Evolutionary conservation across 257 asterid genomes (phyloP), one percentile per base, ranked within the genome.

Genomic region (Rubia yunnanensis): DNA sequence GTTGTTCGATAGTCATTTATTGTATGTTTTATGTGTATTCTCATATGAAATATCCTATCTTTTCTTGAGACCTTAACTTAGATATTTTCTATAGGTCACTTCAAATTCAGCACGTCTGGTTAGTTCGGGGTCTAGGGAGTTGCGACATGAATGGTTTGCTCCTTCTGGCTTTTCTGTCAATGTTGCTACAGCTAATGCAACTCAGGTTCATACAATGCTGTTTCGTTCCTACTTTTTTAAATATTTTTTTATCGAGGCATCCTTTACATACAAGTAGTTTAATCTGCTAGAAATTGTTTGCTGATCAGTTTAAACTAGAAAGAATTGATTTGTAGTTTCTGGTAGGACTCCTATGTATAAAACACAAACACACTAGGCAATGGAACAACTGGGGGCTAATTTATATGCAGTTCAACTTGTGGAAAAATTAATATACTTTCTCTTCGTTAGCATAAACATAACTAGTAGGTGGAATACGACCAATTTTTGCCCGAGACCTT

Each of bases 101-200:
- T 91, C 98, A 63, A 86, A 73, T 60, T 75, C 89, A 5, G 96
- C 85, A 63, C 84, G 92, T 70, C 66, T 91, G 75, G 91, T 91
- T 65, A 86, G 95, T 73, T 84, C 96, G 69, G 77, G 81, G 50
- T 76, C 98, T 57, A 78, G 95, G 79, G 95, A 81, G 80, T 67
- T 86, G 72, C 89, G 78, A 32, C 66, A 84, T 36, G 94, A 88
- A 75, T 91, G 98, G 98, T 59, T 41, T 74, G 95, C 96, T 69
- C 97, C 96, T 34, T 78, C 77, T 13, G 91, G 86, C 62, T 85
- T 74, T 69, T 88, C 98, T 5, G 74, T 88, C 80, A 91, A 91
- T 80, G 96, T 91, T 76, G 98, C 98, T 71, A 91, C 96, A 24
- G 96, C 98, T 67, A 91, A 88, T 80, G 84, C 91, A 63, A 81